Conservation (phyloP, 306 rosid genomes). For the Senna siamea region DNA sequence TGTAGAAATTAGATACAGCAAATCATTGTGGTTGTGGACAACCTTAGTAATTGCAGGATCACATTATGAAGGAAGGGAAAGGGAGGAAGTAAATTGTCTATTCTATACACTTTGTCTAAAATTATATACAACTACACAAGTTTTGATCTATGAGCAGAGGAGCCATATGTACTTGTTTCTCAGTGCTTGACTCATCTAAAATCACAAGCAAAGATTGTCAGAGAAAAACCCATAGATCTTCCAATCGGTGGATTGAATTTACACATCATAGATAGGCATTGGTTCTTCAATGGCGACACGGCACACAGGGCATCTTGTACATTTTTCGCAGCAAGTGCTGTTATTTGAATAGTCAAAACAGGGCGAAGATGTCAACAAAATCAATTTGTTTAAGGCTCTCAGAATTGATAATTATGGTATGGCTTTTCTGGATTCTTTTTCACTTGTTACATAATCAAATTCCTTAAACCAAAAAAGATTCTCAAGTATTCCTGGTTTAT, state of each 20-base stretch:
- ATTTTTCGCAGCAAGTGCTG: constrained; percentile 84
- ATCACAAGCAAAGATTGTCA: constrained; percentile 34
- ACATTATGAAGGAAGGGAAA: too few relatives aligned
- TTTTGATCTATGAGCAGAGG: neutral
- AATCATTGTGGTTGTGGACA: too few relatives aligned
- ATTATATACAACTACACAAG: neutral
- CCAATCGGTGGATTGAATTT: constrained; percentile 16
- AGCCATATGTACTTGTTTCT: neutral
- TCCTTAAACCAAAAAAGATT: neutral
- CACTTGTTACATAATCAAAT: neutral
- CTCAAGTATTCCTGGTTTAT: too few relatives aligned
- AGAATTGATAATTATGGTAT: too few relatives aligned
- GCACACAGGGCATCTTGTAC: constrained; percentile 83
- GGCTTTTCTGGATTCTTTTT: neutral
- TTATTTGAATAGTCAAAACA: constrained; percentile 1
- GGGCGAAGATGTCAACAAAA: neutral
- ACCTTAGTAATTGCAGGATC: too few relatives aligned
- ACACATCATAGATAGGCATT: constrained; percentile 70
- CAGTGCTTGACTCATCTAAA: constrained; percentile 43
- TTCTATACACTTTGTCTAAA: too few relatives aligned
- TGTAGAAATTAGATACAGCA: too few relatives aligned
- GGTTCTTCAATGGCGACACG: constrained; percentile 70
- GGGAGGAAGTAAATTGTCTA: neutral
- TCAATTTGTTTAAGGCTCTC: too few relatives aligned
- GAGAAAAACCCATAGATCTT: constrained; percentile 3